Evolutionary conservation across 345 rosid species (phyloP).

Genomic region (Citrus sinensis): DNA sequence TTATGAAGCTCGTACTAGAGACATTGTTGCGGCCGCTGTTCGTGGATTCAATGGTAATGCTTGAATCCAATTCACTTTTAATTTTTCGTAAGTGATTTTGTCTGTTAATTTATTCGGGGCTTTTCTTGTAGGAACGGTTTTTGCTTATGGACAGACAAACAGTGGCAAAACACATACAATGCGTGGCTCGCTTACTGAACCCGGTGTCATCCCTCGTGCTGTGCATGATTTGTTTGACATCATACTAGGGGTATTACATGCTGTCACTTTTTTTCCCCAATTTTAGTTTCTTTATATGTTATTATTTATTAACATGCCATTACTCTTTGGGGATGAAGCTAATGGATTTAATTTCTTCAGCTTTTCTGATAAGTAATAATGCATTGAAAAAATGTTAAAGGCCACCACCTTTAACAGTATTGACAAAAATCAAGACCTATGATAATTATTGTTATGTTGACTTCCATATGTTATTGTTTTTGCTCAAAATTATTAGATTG

Average conservation of each 20-base stretch:
- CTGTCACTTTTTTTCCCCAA: not conserved
- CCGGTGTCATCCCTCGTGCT: conserved; percentile 87
- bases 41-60: conserved; percentile 86
- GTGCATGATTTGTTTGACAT: conserved; percentile 66
- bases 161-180: conserved; percentile 97
- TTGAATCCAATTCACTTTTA: not conserved
- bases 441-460: not conserved
- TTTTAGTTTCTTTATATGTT: not conserved
- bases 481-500: not conserved
- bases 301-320: not conserved
- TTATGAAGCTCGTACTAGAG: conserved; percentile 68
- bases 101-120: not conserved
- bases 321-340: not conserved
- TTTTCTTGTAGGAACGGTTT: conserved; percentile 67
- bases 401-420: not conserved
- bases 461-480: not conserved
- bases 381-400: not conserved
- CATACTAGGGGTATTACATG: conserved; percentile 52
- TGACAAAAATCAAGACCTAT: not conserved
- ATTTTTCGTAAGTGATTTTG: not conserved
- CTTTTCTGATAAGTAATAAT: not conserved
- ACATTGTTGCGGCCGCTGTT: conserved; percentile 79
- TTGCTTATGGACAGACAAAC: conserved; percentile 95
- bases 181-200: conserved; percentile 79
- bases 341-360: not conserved